These are phyloP conservation scores for Thermoascus crustaceus DNA, from an alignment of 2,329 filamentous ascomycete genomes.

Conservation along the genomic window DNA sequence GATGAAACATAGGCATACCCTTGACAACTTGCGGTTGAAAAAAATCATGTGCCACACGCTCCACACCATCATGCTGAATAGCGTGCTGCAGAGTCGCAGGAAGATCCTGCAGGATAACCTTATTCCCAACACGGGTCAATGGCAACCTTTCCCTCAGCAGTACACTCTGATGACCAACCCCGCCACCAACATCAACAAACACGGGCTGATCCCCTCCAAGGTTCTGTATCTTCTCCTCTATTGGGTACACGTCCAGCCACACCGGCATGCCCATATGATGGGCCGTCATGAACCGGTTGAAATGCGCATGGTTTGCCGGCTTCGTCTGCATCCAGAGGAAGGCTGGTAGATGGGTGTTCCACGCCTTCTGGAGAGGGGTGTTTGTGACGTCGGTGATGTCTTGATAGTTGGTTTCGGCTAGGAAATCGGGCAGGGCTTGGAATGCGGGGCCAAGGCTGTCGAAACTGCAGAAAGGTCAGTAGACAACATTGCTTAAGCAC, in stretches of 20 bases:
- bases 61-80: neutral
- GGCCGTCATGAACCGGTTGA: conserved; percentile 18
- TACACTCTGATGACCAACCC: conserved; percentile 32
- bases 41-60: neutral
- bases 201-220: too few species aligned
- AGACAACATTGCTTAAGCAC: conserved; percentile 6
- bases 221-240: too few species aligned
- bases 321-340: conserved; percentile 22
- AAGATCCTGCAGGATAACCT: neutral
- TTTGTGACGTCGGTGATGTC: conserved; percentile 17
- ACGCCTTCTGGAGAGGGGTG: conserved; percentile 23
- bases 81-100: neutral
- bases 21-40: neutral
- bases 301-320: conserved; percentile 15
- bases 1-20: neutral
- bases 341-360: conserved; percentile 17
- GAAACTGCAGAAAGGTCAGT: conserved; percentile 9
- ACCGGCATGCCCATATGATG: conserved; percentile 15
- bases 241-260: conserved; percentile 11
- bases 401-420: conserved; percentile 20
- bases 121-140: neutral
- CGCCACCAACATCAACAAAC: conserved; percentile 37
- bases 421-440: conserved; percentile 19
- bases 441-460: conserved; percentile 10
- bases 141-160: conserved; percentile 25